These are phyloP conservation scores for Salinomyces thailandicus DNA, from an alignment of 2,329 filamentous ascomycete genomes.

Conservation along the genomic window DNA sequence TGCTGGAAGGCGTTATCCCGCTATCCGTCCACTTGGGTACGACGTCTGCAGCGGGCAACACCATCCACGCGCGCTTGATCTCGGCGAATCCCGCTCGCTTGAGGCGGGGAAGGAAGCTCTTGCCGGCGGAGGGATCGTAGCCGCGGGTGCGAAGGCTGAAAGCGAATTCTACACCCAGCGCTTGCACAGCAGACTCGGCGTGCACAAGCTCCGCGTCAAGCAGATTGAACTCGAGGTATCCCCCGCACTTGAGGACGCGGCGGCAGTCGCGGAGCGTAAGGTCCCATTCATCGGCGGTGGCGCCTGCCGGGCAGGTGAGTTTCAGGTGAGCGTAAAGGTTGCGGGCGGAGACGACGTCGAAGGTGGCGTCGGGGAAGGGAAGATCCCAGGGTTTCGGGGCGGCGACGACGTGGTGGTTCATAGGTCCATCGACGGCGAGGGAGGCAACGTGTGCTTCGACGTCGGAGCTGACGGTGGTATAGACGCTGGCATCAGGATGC, in stretches of 20 bases:
- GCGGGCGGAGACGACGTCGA: slow-evolving; percentile 84
- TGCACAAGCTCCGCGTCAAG: slow-evolving; percentile 87
- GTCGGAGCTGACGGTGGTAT: slow-evolving; percentile 53
- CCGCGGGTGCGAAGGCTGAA: slow-evolving; percentile 81
- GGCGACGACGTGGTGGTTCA: slow-evolving; percentile 75
- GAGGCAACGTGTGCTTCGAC: slow-evolving; percentile 40
- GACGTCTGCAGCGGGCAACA: slow-evolving; percentile 61
- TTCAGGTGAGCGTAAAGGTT: slow-evolving; percentile 79
- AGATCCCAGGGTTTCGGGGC: slow-evolving; percentile 68
- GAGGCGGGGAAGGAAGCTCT: slow-evolving; percentile 66
- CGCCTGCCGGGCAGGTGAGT: slow-evolving; percentile 43
- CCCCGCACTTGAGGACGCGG: slow-evolving; percentile 84
- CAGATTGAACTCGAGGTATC: slow-evolving; percentile 81
- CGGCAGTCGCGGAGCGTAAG: slow-evolving; percentile 74
- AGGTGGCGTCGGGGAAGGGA: slow-evolving; percentile 75
- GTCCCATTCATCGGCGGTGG: slow-evolving; percentile 68
- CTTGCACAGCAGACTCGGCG: slow-evolving; percentile 65
- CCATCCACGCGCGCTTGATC: slow-evolving; percentile 77
- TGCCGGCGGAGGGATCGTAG: slow-evolving; percentile 78
- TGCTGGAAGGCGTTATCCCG: slow-evolving; percentile 13
- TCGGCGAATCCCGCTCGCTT: slow-evolving; percentile 65
- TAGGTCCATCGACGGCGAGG: slow-evolving; percentile 66
- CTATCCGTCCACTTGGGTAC: slow-evolving; percentile 29
- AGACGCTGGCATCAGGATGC: slow-evolving; percentile 75
- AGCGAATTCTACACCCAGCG: slow-evolving; percentile 82